Evolutionary conservation across 345 rosid genomes (phyloP), one percentile per base, ranked within the genome.

Genomic region (Eucalyptus coolabah): DNA sequence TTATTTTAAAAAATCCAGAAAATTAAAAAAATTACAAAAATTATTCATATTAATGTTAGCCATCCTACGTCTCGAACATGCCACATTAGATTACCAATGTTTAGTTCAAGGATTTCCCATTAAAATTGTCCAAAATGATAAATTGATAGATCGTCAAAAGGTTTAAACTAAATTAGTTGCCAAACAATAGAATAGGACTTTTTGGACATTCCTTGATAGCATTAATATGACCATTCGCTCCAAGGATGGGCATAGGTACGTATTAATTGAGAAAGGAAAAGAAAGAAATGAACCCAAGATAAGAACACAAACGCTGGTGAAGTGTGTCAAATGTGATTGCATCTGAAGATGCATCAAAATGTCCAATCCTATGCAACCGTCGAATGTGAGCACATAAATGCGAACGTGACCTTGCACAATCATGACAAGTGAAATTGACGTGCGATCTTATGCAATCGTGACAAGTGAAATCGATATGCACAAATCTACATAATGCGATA

Each of bases 141-240:
- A 65, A n/a, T 65, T 65, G 11, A 30, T 1, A 65, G 8, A n/a
- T 65, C 9, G 0, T 32, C 3, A 69, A 32, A 32, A 69, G 12
- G 2, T n/a, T n/a, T 67, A n/a, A 1, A 67, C 0, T n/a, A 18
- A n/a, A 7, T n/a, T 32, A 34, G 30, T 9, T 1, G 0, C 3
- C 21, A n/a, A n/a, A 30, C 1, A 7, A n/a, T 7, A n/a, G 2
- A 17, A n/a, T 67, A 16, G 3, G 40, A 32, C 12, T 16, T 15
- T 9, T 32, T 3, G 6, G 37, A 65, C 18, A 30, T 19, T 34
- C 81, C 81, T 69, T 5, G 3, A 18, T 69, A 37, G 42, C 3
- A 7, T 32, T 67, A 17, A 67, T 69, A 34, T 34, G 21, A 32
- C 23, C 80, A 67, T 67, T 67, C 80, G 80, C 80, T 67, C 42